Evolutionary conservation across 2,329 filamentous ascomycete genomes (phyloP).

Genomic region (Fusarium piperis): DNA sequence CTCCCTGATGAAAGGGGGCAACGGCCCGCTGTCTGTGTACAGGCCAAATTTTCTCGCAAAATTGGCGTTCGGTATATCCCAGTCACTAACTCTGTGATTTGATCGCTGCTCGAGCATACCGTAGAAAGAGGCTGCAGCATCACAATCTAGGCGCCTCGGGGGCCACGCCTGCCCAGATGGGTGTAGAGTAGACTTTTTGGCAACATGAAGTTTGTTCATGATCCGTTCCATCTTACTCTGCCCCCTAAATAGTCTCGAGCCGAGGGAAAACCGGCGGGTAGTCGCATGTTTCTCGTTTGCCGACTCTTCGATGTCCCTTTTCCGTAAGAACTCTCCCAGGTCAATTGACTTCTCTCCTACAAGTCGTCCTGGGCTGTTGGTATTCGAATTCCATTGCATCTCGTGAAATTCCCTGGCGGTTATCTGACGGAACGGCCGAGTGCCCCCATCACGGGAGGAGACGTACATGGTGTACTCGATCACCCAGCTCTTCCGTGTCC

Average conservation of each 20-base stretch:
- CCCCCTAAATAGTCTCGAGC: background rate
- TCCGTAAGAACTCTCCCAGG: constrained; percentile 13
- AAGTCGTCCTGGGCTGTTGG: constrained; percentile 43
- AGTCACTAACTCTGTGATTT: constrained; percentile 42
- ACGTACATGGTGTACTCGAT: constrained; percentile 56
- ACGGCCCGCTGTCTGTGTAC: constrained; percentile 44
- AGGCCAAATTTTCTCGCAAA: constrained; percentile 56
- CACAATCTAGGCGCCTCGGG: background rate
- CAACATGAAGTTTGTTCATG: constrained; percentile 11
- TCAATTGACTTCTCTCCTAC: constrained; percentile 46
- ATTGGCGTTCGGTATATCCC: constrained; percentile 54
- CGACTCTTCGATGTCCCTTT: background rate
- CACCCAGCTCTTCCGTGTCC: constrained; percentile 53
- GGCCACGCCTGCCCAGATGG: background rate
- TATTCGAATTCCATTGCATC: constrained; percentile 51
- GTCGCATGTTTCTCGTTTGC: background rate
- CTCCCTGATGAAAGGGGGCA: constrained; percentile 49
- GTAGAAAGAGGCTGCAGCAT: constrained; percentile 1
- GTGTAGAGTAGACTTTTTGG: background rate
- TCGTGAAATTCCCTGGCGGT: constrained; percentile 53
- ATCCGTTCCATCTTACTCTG: constrained; percentile 10
- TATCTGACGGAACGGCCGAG: constrained; percentile 49
- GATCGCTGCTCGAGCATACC: constrained; percentile 18
- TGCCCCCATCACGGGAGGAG: constrained; percentile 51
- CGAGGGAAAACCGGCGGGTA: background rate